Conservation (phyloP, 2,329 filamentous ascomycete genomes). For the Fusarium ramigenum region DNA sequence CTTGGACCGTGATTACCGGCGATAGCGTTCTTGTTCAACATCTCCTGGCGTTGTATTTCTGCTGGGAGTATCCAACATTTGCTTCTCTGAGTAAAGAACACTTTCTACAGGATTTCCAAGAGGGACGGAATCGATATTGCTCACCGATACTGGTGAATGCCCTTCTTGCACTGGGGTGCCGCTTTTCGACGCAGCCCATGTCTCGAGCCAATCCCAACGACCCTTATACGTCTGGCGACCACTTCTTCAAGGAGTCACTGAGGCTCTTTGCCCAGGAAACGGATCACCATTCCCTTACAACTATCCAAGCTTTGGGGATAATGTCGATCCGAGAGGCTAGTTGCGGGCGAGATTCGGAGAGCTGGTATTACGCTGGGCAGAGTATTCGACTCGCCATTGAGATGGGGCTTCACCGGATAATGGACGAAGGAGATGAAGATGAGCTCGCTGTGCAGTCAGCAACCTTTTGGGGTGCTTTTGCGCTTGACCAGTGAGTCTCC, state of each 20-base stretch:
- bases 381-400: constrained; percentile 77
- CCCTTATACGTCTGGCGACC: constrained; percentile 73
- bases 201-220: constrained; percentile 71
- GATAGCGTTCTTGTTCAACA: constrained; percentile 69
- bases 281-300: constrained; percentile 71
- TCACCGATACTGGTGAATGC: constrained; percentile 74
- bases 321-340: constrained; percentile 81
- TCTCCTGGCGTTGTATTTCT: constrained; percentile 74
- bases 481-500: constrained; percentile 68
- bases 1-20: constrained; percentile 70
- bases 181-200: constrained; percentile 71
- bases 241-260: constrained; percentile 77
- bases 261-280: constrained; percentile 66
- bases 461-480: constrained; percentile 71
- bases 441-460: constrained; percentile 67
- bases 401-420: constrained; percentile 71
- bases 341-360: constrained; percentile 75
- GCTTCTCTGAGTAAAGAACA: constrained; percentile 76
- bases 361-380: constrained; percentile 77
- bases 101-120: constrained; percentile 72
- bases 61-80: constrained; percentile 81
- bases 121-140: constrained; percentile 71
- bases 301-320: constrained; percentile 77
- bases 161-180: constrained; percentile 71
- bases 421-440: constrained; percentile 60